Evolutionary conservation across 306 rosid genomes (phyloP), one percentile per base, ranked within the genome.

Genomic region (Glycine latifolia): DNA sequence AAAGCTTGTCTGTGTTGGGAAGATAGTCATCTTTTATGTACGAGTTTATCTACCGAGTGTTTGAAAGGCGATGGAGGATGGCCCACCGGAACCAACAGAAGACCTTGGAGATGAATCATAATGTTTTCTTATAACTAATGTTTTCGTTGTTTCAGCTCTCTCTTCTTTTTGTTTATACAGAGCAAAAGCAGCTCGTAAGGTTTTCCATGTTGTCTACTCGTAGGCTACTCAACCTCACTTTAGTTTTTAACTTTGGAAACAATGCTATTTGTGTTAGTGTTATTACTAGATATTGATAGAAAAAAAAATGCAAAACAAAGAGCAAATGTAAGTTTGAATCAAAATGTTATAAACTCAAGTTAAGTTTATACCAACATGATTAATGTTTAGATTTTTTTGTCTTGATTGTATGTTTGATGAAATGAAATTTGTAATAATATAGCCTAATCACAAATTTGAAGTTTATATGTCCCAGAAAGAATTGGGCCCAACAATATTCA

Each of bases 11-110:
- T 79, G 77, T 68, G 72, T 26, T 61, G 54, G 13, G 47, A 14
- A 37, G 5, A 37, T 26, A 80, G 59, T 1, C 31, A 26, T 26
- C 31, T 26, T 26, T 26, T 26, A 26, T 54, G 5, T n/a, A 54
- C 59, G 3, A 12, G 86, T 81, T 82, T 86, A 90, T 82, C 87
- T 92, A 15, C 13, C 90, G 72, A 16, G 10, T 16, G 26, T 55
- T 55, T 55, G 31, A 15, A 10, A 50, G n/a, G 55, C 6, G 10
- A 55, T 55, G 61, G 31, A 55, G 31, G 61, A 55, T 55, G 61
- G 10, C 26, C 26, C 20, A 54, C 20, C 60, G 47, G 47, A 43
- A 7, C 47, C 47, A 7, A 43, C 47, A 7, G 10, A 54, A 54
- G 20, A 54, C 14, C 60, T n/a, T n/a, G 10, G 1, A 54, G 60